Evolutionary conservation across 1,139 yeast species (phyloP).

Genomic region (Lodderomyces metapsilosis): DNA sequence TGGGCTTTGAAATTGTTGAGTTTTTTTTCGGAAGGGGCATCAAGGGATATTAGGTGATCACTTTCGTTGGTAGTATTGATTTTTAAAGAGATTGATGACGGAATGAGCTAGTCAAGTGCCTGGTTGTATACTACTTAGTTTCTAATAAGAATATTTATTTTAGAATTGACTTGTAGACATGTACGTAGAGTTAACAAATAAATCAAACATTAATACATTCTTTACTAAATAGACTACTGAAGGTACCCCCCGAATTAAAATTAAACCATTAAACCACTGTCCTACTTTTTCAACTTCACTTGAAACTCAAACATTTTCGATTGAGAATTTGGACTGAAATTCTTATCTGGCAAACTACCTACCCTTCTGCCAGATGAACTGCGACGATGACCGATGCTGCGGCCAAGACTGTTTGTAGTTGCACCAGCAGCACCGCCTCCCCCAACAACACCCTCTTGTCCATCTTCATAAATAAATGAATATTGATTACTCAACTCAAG

Average conservation of each 20-base stretch:
- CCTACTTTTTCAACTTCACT: constrained; percentile 19
- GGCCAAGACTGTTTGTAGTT: not conserved
- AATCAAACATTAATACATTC: too few species aligned
- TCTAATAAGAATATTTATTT: not conserved
- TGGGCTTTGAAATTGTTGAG: not conserved
- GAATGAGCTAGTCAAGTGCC: too few species aligned
- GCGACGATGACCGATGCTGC: not conserved
- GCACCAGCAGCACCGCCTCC: not conserved
- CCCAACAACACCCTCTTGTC: constrained; percentile 8
- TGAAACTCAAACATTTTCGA: constrained; percentile 41
- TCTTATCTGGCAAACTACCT: constrained; percentile 2
- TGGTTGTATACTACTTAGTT: not conserved
- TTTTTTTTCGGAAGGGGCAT: too few species aligned
- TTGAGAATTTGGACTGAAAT: constrained; percentile 29
- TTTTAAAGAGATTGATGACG: too few species aligned
- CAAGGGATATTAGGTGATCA: too few species aligned
- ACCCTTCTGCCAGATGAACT: not conserved
- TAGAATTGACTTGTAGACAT: not conserved
- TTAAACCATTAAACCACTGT: not conserved
- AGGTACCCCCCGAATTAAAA: not conserved
- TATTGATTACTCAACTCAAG: constrained; percentile 18
- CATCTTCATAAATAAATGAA: constrained; percentile 20
- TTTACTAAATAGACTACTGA: too few species aligned
- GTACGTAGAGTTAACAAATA: too few species aligned
- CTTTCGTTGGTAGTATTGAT: too few species aligned